Percentiles rank a stretch among this genome's conserved stretches.
These are phyloP conservation scores for Rhododendron mucronatum DNA, from an alignment of 148 eudicot species.

Conservation along the genomic window DNA sequence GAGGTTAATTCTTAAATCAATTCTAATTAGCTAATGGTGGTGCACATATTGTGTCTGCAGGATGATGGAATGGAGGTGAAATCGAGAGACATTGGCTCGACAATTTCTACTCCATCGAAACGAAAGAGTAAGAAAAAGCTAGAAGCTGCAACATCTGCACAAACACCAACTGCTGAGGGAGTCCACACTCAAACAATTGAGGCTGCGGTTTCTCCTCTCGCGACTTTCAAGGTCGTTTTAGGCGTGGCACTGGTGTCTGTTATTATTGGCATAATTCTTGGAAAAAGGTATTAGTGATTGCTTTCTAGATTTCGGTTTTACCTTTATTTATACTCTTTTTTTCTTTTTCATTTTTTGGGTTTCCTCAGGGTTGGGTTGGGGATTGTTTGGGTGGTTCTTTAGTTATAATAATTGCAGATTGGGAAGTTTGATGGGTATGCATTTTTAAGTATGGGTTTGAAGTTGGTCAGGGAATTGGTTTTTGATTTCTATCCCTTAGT, in stretches of 20 bases:
- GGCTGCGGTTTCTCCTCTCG: constrained; percentile 42
- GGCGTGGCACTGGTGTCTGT: constrained; percentile 85
- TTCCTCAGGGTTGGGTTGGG: neutral
- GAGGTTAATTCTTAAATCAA: neutral
- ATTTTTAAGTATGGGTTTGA: neutral
- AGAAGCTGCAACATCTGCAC: constrained; percentile 41
- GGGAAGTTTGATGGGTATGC: neutral
- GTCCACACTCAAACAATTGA: constrained; percentile 29
- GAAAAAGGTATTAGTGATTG: constrained; percentile 59
- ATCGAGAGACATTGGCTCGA: constrained; percentile 60
- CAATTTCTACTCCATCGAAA: constrained; percentile 46
- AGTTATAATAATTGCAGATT: neutral
- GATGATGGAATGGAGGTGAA: constrained; percentile 43
- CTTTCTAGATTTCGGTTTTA: constrained; percentile 11
- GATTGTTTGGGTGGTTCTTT: neutral
- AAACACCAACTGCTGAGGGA: constrained; percentile 28
- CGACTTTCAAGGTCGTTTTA: constrained; percentile 52
- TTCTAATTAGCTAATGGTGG: constrained; percentile 6
- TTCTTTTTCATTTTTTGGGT: neutral
- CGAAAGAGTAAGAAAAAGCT: constrained; percentile 68
- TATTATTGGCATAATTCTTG: constrained; percentile 74
- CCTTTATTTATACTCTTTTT: neutral
- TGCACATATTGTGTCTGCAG: constrained; percentile 20
- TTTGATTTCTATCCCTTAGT: neutral
- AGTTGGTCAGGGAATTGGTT: neutral